phyloP scores from a whole-genome alignment of 306 rosid genomes.

The Begonia loranthoides region DNA sequence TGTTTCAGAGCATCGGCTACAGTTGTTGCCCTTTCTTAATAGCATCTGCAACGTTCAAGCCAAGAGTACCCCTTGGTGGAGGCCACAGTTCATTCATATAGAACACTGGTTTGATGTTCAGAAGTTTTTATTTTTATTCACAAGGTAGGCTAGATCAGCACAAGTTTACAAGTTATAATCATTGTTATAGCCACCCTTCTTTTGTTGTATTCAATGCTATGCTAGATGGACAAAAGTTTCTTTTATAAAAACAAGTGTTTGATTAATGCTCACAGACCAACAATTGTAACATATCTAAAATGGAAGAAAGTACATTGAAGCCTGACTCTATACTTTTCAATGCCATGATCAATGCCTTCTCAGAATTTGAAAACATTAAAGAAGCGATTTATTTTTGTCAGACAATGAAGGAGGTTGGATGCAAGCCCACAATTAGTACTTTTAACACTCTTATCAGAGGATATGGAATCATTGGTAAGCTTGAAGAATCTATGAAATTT shows the following conservation, averaged over 20 bases:
- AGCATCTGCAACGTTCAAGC: constrained; percentile 51
- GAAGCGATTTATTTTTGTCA: constrained; percentile 59
- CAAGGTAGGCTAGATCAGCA: too few relatives aligned
- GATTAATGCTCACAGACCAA: constrained; percentile 49
- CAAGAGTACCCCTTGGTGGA: constrained; percentile 78
- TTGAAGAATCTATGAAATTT: constrained; percentile 51
- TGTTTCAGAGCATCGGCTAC: constrained; percentile 57
- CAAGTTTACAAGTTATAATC: too few relatives aligned
- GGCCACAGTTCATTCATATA: constrained; percentile 60
- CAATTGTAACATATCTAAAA: constrained; percentile 44
- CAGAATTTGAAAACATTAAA: constrained; percentile 57
- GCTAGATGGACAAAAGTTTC: too few relatives aligned
- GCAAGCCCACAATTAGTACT: constrained; percentile 79
- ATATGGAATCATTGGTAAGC: constrained; percentile 62
- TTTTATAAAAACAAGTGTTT: too few relatives aligned
- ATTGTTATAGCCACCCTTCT: too few relatives aligned
- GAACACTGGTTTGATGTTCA: not conserved
- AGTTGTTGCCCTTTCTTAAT: constrained; percentile 47
- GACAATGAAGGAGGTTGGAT: constrained; percentile 63
- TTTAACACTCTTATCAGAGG: constrained; percentile 89
- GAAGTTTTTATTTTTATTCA: too few relatives aligned
- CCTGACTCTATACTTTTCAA: constrained; percentile 81
- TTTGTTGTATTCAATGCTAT: too few relatives aligned
- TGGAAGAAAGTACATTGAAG: constrained; percentile 60
- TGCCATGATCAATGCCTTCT: constrained; percentile 86